Conservation (phyloP, 2,329 filamentous ascomycete genomes). For the Plectosphaerella cucumerina region DNA sequence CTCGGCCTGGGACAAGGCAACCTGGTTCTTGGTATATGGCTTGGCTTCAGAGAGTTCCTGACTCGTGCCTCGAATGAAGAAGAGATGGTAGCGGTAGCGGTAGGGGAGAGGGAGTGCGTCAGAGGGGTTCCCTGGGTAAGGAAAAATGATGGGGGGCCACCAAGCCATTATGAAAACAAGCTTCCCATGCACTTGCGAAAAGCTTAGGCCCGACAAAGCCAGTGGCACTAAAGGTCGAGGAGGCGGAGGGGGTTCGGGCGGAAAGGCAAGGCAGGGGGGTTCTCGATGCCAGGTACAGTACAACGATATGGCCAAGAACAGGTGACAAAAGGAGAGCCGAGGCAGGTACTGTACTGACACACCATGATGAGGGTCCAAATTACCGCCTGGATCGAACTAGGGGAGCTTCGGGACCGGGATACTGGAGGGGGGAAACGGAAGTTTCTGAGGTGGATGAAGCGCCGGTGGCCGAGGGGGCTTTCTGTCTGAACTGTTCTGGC, state of each 20-base stretch:
- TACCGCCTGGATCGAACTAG: background rate
- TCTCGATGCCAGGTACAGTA: background rate
- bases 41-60: background rate
- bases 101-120: no score
- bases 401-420: background rate
- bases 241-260: background rate
- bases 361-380: constrained; percentile 7
- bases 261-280: background rate
- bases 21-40: background rate
- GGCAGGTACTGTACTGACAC: constrained; percentile 9
- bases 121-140: no score
- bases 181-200: no score
- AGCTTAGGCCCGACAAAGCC: no score
- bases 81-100: background rate
- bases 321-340: background rate
- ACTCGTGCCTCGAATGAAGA: background rate
- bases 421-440: background rate
- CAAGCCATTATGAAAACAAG: no score
- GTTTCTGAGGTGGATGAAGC: background rate
- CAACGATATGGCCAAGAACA: no score
- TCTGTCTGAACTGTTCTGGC: background rate
- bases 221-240: no score
- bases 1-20: background rate
- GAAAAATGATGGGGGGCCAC: no score
- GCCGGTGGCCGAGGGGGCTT: background rate